phyloP scores from a whole-genome alignment of 202 grass and related monocot species.

The Musa balbisiana region DNA sequence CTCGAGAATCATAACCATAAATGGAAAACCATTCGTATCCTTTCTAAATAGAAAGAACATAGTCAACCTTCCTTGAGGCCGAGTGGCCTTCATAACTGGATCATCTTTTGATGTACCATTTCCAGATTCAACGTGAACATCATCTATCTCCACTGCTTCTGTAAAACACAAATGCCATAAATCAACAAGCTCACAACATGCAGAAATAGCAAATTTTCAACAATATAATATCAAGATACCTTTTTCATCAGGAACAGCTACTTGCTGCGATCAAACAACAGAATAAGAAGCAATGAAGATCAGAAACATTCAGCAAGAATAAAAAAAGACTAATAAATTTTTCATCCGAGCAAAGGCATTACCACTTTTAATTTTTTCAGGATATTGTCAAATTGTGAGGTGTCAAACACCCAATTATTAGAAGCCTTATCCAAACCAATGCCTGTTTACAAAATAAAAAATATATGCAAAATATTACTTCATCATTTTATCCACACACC shows the following conservation, averaged over 20 bases:
- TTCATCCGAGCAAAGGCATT: not conserved
- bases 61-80: slow-evolving; percentile 83
- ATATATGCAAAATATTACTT: not conserved
- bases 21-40: slow-evolving; percentile 5
- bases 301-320: not conserved
- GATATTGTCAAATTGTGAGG: slow-evolving; percentile 89
- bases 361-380: slow-evolving; percentile 98
- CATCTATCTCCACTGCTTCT: slow-evolving; percentile 38
- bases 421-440: slow-evolving; percentile 66
- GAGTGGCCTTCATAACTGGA: slow-evolving; percentile 50
- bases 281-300: not conserved
- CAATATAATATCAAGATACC: slow-evolving; percentile 31
- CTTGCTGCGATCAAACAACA: slow-evolving; percentile 46
- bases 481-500: too few relatives aligned
- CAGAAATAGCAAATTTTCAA: slow-evolving; percentile 7
- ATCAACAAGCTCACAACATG: not conserved
- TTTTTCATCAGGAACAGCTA: slow-evolving; percentile 43
- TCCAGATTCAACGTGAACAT: slow-evolving; percentile 42
- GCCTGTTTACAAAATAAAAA: slow-evolving; percentile 29
- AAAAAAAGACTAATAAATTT: not conserved
- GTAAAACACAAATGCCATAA: not conserved
- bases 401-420: slow-evolving; percentile 90
- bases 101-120: slow-evolving; percentile 44
- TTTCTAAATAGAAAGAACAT: not conserved
- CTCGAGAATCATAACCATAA: slow-evolving; percentile 7